phyloP scores from a whole-genome alignment of 2,329 filamentous ascomycete species.

The Fusarium sp. region DNA sequence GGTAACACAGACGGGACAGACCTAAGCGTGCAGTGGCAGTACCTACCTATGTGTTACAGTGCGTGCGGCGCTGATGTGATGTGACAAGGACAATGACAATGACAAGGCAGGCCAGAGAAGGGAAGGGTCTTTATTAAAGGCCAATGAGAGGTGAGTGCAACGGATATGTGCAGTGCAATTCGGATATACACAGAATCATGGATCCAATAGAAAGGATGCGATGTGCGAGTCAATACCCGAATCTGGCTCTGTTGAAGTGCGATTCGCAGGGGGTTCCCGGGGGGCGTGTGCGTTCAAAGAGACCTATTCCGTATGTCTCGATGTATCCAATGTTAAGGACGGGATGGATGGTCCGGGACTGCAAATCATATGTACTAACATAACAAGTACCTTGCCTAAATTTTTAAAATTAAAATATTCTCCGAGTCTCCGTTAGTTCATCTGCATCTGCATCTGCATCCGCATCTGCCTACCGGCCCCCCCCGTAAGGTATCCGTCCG shows the following conservation, averaged over 20 bases:
- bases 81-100: background rate
- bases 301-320: background rate
- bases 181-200: background rate
- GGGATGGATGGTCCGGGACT: background rate
- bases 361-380: background rate
- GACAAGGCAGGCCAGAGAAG: background rate
- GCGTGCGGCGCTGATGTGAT: background rate
- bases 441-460: background rate
- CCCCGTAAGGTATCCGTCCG: background rate
- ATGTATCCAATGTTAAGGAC: background rate
- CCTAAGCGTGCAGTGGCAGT: background rate
- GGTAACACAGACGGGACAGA: constrained; percentile 7
- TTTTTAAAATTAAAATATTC: background rate
- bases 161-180: background rate
- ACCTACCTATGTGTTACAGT: constrained; percentile 1
- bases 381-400: background rate
- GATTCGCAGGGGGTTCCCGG: constrained; percentile 19
- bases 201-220: constrained; percentile 20
- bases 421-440: background rate
- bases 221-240: constrained; percentile 3
- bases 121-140: background rate
- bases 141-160: constrained; percentile 1
- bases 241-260: constrained; percentile 13
- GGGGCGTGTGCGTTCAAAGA: constrained; percentile 11
- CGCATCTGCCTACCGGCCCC: background rate